Evolutionary conservation across 441 rosid genomes (phyloP), one percentile per base, ranked within the genome.

Genomic region (Arabidopsis lyrata): DNA sequence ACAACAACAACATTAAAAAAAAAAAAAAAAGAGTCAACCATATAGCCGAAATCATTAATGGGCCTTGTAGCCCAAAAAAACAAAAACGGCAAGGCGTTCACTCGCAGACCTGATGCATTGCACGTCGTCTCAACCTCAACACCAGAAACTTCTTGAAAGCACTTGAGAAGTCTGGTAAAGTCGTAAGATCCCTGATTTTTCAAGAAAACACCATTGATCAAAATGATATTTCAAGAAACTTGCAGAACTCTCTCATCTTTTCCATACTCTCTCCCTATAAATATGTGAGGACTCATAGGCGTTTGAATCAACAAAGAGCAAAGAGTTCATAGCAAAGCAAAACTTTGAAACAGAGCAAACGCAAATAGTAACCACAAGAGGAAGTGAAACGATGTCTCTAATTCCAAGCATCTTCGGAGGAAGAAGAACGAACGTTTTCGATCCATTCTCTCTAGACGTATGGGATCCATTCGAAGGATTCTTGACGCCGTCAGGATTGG

Each of bases 391-490:
- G 0, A 75, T 75, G 78, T 52, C 79, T 16, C 35, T 76, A 24
- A 69, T 76, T 15, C 79, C 79, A 9, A 76, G 75, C 60, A 22
- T 76, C 35, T 69, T 76, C 10, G 79, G 79, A 27, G 79, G 79
- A 2, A 63, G 59, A 63, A 63, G 66, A 63, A 54, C 75, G 1
- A 70, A 76, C 31, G 75, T 76, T 31, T 82, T 76, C 64, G 85
- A 82, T 35, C 87, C 87, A 1, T 84, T 84, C 72, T 84, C 87
- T 16, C 27, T 27, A 0, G 80, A 77, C 45, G 22, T 77, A 0
- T 84, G 74, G 72, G 85, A 82, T 22, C 87, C 87, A 0, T 82
- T 80, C 42, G 57, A 77, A 60, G 55, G 78, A 34, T 65, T 49
- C 62, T 18, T 70, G n/a, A 42, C 67, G 0, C 70, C 71, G 2